A percentile compares a stretch with the other conserved stretches of the same genome.
Evolutionary conservation across 768 basidiomycete genomes (phyloP).

Genomic region (Sporobolomyces phaffii): DNA sequence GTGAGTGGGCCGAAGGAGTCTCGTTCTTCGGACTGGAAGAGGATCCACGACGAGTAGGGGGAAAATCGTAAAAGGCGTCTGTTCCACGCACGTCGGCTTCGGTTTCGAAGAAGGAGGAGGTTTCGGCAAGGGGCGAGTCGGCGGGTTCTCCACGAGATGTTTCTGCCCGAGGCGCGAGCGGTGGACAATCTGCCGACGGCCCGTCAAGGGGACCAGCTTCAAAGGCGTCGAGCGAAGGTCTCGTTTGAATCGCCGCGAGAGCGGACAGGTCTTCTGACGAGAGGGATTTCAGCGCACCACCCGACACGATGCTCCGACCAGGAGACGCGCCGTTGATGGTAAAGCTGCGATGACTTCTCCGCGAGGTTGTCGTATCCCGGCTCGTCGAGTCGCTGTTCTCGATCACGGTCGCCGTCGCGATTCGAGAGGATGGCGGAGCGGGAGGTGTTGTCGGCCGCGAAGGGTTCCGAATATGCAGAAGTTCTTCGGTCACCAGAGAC

Average conservation of each 20-base stretch:
- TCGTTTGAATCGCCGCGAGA: constrained; percentile 17
- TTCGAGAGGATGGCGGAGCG: neutral
- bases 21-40: neutral
- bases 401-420: neutral
- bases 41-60: neutral
- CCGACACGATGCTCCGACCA: neutral
- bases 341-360: constrained; percentile 16
- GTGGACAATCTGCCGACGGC: too few relatives aligned
- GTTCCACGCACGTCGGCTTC: neutral
- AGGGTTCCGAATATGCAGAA: constrained; percentile 22
- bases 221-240: neutral
- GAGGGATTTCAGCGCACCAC: neutral
- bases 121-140: neutral
- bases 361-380: neutral
- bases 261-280: constrained; percentile 16
- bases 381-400: neutral
- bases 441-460: neutral
- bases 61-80: neutral
- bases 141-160: neutral
- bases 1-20: constrained; percentile 6
- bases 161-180: too few relatives aligned
- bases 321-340: constrained; percentile 18
- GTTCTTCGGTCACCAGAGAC: constrained; percentile 4
- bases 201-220: neutral
- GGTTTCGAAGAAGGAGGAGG: neutral